Evolutionary conservation across 2,329 filamentous ascomycete genomes (phyloP).

Genomic region (Sphaerulina musiva): DNA sequence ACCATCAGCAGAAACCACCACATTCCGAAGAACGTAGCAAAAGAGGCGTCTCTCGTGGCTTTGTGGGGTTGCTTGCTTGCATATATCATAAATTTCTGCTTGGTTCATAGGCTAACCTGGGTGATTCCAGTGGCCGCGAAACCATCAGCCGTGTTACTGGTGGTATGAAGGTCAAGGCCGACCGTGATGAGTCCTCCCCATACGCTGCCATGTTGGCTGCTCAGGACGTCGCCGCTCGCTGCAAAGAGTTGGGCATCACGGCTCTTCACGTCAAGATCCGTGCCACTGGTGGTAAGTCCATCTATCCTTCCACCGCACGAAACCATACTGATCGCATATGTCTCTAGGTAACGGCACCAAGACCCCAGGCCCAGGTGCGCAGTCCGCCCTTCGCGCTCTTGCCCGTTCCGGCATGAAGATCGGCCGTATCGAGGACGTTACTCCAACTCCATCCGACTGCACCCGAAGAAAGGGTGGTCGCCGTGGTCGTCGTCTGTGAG

Average conservation of each 20-base stretch:
- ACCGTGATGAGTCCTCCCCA: conserved; percentile 98
- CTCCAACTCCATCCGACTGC: conserved; percentile 97
- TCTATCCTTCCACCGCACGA: neutral
- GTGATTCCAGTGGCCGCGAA: conserved; percentile 89
- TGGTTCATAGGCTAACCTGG: conserved; percentile 56
- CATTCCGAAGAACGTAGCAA: neutral
- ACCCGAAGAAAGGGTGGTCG: conserved; percentile 99
- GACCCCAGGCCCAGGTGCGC: conserved; percentile 97
- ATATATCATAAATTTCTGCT: conserved; percentile 24
- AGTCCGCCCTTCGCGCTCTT: conserved; percentile 97
- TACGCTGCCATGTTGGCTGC: conserved; percentile 99
- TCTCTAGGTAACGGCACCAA: conserved; percentile 88
- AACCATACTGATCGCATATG: neutral
- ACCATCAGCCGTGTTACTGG: conserved; percentile 99
- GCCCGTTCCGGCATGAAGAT: conserved; percentile 99
- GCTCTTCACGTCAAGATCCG: conserved; percentile 99
- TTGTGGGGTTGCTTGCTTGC: conserved; percentile 7
- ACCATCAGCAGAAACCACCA: conserved; percentile 1
- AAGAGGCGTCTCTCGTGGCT: conserved; percentile 10
- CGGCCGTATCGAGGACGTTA: conserved; percentile 98
- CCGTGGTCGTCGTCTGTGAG: conserved; percentile 98
- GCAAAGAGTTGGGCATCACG: conserved; percentile 79
- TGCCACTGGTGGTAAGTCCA: conserved; percentile 80
- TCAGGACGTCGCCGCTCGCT: conserved; percentile 82
- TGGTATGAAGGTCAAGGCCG: conserved; percentile 99